Percentiles rank a stretch among this genome's conserved stretches.
These are phyloP conservation scores for Sungouiozyma ichnusensis DNA, from an alignment of 805 yeast species.

Conservation along the genomic window DNA sequence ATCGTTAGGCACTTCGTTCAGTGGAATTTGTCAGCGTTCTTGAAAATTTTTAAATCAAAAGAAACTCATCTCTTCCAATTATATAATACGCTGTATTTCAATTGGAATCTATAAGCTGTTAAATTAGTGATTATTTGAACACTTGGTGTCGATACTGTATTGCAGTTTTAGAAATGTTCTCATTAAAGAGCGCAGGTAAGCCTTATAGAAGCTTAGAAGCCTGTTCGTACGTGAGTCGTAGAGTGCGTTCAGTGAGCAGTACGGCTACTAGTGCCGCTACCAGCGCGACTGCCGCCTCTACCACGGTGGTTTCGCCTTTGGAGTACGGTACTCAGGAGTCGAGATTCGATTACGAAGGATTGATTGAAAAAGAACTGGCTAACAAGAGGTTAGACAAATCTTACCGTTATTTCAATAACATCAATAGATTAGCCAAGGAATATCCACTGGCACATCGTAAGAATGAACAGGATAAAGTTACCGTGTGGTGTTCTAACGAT, in stretches of 20 bases:
- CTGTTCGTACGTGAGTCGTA: background rate
- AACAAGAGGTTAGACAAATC: conserved; percentile 81
- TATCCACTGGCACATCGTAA: conserved; percentile 89
- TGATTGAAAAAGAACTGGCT: conserved; percentile 53
- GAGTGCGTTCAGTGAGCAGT: no score
- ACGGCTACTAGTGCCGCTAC: conserved; percentile 25
- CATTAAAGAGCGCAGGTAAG: background rate
- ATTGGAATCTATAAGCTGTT: no score
- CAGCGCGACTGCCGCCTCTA: conserved; percentile 26
- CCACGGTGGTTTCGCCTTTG: conserved; percentile 23
- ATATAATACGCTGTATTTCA: no score
- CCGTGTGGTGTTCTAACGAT: conserved; percentile 99
- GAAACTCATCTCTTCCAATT: background rate
- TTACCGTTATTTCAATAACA: conserved; percentile 92
- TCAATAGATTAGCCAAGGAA: conserved; percentile 88
- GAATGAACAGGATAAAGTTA: conserved; percentile 67
- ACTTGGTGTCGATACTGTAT: no score
- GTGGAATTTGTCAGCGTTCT: background rate
- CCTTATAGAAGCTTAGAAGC: background rate
- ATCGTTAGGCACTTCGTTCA: background rate
- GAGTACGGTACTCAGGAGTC: conserved; percentile 37
- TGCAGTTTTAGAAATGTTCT: no score
- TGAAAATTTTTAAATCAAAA: background rate
- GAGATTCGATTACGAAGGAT: conserved; percentile 61
- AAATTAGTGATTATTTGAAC: no score